A percentile compares a stretch with the other conserved stretches of the same genome.
These are phyloP conservation scores for Aureobasidium musti DNA, from an alignment of 2,329 filamentous ascomycete species.

Conservation along the genomic window DNA sequence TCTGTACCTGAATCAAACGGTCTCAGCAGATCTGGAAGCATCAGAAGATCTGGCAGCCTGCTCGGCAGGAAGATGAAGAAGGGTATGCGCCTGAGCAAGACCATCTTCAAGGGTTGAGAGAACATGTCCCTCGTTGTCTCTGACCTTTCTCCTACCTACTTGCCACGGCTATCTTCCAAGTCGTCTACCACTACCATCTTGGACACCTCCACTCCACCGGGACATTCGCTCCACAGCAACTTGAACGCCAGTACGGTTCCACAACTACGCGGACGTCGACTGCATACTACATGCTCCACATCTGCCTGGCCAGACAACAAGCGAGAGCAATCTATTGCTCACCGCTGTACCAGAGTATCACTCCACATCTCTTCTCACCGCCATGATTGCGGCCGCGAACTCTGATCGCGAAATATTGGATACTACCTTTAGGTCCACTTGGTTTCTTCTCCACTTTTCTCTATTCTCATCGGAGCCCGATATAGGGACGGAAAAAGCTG, in stretches of 20 bases:
- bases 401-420: not conserved
- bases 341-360: not conserved
- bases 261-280: not conserved
- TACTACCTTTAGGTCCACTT: not conserved
- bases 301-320: not conserved
- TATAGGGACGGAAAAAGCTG: not conserved
- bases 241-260: not conserved
- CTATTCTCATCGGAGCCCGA: not conserved
- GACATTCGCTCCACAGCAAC: not conserved
- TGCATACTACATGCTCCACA: not conserved
- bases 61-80: slow-evolving; percentile 34
- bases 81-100: slow-evolving; percentile 34
- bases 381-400: not conserved
- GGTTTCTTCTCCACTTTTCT: not conserved
- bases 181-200: not conserved
- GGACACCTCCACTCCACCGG: not conserved
- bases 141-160: not conserved
- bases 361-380: slow-evolving; percentile 1
- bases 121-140: not conserved
- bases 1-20: not conserved
- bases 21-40: slow-evolving; percentile 10
- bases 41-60: slow-evolving; percentile 11
- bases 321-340: slow-evolving; percentile 2
- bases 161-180: not conserved
- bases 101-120: slow-evolving; percentile 37